These are phyloP conservation scores for Fusarium sp. DNA, from an alignment of 2,329 filamentous ascomycete genomes.

Conservation along the genomic window DNA sequence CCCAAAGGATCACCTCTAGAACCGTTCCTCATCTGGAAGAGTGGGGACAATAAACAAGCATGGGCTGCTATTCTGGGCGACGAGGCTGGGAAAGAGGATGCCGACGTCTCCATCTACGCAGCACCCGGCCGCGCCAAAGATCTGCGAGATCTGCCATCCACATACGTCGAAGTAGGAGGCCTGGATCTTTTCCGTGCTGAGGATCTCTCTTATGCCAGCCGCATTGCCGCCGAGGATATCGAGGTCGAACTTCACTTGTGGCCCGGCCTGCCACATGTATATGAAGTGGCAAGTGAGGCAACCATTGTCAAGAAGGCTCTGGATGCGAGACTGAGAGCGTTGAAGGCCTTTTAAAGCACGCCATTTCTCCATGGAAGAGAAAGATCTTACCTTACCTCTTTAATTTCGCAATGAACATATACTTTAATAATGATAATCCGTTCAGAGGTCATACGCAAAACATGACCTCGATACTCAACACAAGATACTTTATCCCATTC, in stretches of 20 bases:
- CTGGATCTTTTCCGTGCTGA: not conserved
- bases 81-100: not conserved
- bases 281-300: not conserved
- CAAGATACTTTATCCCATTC: not conserved
- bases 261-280: not conserved
- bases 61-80: not conserved
- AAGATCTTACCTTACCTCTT: not conserved
- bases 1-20: not conserved
- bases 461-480: not conserved
- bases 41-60: not conserved
- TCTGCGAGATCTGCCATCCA: not conserved
- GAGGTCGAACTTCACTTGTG: not conserved
- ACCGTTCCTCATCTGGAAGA: not conserved
- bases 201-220: not conserved
- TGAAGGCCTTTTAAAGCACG: not conserved
- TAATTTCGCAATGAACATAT: not conserved
- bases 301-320: not conserved
- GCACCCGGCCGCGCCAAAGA: not conserved
- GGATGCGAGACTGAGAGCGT: not conserved
- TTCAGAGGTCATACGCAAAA: not conserved
- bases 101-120: not conserved
- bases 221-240: not conserved
- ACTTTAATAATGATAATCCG: not conserved
- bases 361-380: too few relatives aligned
- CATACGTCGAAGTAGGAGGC: not conserved